Evolutionary conservation across 352 stramenopile species (phyloP).

Genomic region (Pythium sukuiense): DNA sequence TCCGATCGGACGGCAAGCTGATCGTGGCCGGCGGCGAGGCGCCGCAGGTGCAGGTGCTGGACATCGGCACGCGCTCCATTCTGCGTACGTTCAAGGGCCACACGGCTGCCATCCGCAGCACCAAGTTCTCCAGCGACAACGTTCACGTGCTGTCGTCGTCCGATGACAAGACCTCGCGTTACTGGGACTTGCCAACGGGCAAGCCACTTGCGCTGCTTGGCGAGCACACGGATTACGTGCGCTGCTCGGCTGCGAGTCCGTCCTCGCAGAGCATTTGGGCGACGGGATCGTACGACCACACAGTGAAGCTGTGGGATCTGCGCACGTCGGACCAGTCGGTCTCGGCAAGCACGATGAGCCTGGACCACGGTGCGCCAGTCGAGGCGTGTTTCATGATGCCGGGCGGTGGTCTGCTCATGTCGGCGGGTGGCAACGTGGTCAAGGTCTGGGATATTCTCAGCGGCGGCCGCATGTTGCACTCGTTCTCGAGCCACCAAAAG

Average conservation of each 20-base stretch:
- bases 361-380: slow-evolving; percentile 89
- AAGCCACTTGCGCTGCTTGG: slow-evolving; percentile 71
- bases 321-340: slow-evolving; percentile 68
- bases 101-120: slow-evolving; percentile 70
- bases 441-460: slow-evolving; percentile 94
- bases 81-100: slow-evolving; percentile 89
- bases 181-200: slow-evolving; percentile 88
- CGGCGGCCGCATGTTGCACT: slow-evolving; percentile 82
- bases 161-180: slow-evolving; percentile 88
- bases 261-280: slow-evolving; percentile 81
- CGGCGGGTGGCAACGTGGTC: slow-evolving; percentile 86
- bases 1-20: slow-evolving; percentile 87
- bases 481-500: slow-evolving; percentile 93
- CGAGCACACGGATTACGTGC: slow-evolving; percentile 90
- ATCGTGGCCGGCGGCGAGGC: slow-evolving; percentile 81
- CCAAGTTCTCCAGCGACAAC: slow-evolving; percentile 80
- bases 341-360: slow-evolving; percentile 44
- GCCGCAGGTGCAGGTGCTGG: slow-evolving; percentile 81
- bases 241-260: slow-evolving; percentile 65
- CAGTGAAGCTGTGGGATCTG: slow-evolving; percentile 91
- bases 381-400: slow-evolving; percentile 87
- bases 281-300: slow-evolving; percentile 92
- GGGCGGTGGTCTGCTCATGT: slow-evolving; percentile 79
- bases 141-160: slow-evolving; percentile 88
- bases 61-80: slow-evolving; percentile 82